Percentiles rank a stretch among this genome's conserved stretches.
These are phyloP conservation scores for Vanilla planifolia DNA, from an alignment of 106 monocot species.

Conservation along the genomic window DNA sequence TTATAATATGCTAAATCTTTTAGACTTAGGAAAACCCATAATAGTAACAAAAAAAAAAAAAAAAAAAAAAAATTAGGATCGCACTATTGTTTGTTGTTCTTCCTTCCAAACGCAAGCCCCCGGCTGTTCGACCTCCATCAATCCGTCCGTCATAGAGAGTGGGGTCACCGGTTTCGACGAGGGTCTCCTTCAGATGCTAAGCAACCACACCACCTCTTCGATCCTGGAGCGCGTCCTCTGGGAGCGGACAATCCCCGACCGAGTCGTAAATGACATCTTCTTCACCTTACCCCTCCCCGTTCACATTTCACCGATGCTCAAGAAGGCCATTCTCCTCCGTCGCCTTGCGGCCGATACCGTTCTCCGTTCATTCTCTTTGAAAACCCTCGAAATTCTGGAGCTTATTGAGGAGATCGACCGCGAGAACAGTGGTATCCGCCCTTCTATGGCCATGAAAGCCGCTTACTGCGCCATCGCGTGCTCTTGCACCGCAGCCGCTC, in stretches of 20 bases:
- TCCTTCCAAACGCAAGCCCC: too few relatives aligned
- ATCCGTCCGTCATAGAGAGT: too few relatives aligned
- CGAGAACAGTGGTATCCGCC: background rate
- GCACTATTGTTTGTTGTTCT: too few relatives aligned
- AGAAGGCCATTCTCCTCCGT: background rate
- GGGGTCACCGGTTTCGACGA: background rate
- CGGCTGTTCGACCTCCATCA: too few relatives aligned
- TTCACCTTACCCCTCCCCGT: background rate
- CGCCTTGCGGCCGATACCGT: background rate
- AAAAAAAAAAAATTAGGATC: too few relatives aligned
- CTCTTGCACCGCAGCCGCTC: background rate
- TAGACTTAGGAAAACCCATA: too few relatives aligned
- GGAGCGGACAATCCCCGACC: background rate
- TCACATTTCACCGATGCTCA: background rate
- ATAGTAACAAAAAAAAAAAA: too few relatives aligned
- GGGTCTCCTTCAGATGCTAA: background rate
- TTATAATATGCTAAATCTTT: too few relatives aligned
- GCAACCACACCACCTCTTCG: background rate
- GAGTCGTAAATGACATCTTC: constrained; percentile 1
- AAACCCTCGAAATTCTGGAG: constrained; percentile 3
- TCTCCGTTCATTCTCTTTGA: background rate
- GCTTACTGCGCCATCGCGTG: constrained; percentile 5
- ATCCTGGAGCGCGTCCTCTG: background rate
- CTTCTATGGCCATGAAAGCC: constrained; percentile 1
- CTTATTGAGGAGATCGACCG: constrained; percentile 12